Conservation (phyloP, 192 early-diverging fungal species). For the Podila minutissima region DNA sequence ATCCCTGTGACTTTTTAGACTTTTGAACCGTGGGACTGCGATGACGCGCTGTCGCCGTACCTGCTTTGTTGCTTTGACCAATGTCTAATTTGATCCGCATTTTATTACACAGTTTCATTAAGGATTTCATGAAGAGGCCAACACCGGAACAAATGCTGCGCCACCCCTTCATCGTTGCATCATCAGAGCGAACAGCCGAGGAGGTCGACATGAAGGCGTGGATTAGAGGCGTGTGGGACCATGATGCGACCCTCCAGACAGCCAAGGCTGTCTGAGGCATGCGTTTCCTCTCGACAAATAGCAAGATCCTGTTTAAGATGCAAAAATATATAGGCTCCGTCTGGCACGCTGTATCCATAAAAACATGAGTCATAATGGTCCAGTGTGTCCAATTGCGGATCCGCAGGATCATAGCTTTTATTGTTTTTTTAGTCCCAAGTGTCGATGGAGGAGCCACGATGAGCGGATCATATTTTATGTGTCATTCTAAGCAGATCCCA, state of each 20-base stretch:
- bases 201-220: conserved; percentile 74
- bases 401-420: not conserved
- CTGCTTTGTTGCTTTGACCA: not conserved
- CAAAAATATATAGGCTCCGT: not conserved
- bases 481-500: not conserved
- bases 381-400: too few species aligned
- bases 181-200: conserved; percentile 54
- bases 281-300: not conserved
- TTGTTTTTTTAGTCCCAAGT: not conserved
- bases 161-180: conserved; percentile 75
- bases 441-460: not conserved
- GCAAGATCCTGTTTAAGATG: not conserved
- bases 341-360: conserved; percentile 2
- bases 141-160: conserved; percentile 73
- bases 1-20: not conserved
- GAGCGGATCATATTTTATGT: too few species aligned
- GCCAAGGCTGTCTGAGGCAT: not conserved
- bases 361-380: conserved; percentile 12
- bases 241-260: not conserved
- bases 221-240: conserved; percentile 78
- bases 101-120: conserved; percentile 67
- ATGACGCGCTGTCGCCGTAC: not conserved
- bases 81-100: conserved; percentile 11
- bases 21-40: not conserved
- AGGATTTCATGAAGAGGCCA: conserved; percentile 75